These are phyloP conservation scores for Penicillium paneum DNA, from an alignment of 2,329 filamentous ascomycete genomes.

Conservation along the genomic window DNA sequence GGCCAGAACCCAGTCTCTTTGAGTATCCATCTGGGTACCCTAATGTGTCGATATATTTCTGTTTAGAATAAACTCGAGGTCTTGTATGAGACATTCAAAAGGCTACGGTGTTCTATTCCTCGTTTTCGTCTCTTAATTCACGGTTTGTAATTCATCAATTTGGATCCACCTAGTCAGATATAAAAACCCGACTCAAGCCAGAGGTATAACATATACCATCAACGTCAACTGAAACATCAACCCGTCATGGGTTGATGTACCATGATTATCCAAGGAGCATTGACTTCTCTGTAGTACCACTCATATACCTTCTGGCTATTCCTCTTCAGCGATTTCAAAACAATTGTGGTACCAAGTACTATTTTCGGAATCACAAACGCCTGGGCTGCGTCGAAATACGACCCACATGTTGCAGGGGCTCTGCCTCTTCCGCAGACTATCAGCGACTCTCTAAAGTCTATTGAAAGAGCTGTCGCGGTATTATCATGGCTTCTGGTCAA, in stretches of 20 bases:
- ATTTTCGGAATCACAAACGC: conserved; percentile 33
- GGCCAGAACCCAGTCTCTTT: not conserved
- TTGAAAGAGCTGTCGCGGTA: not conserved
- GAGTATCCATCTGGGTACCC: not conserved
- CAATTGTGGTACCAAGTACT: conserved; percentile 28
- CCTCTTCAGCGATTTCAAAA: conserved; percentile 25
- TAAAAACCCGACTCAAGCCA: not conserved
- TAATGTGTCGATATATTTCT: not conserved
- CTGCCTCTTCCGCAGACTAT: not conserved
- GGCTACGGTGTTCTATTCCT: no score
- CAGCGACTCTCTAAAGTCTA: not conserved
- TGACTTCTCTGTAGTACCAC: not conserved
- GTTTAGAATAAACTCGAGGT: not conserved
- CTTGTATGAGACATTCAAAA: not conserved
- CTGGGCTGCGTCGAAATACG: conserved; percentile 17
- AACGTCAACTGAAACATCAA: not conserved
- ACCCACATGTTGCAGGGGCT: conserved; percentile 10
- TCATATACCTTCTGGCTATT: conserved; percentile 23
- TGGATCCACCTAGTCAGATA: not conserved
- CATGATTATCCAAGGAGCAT: not conserved
- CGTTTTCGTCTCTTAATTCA: not conserved
- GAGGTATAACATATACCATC: not conserved
- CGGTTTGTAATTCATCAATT: not conserved
- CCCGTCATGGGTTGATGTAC: not conserved
- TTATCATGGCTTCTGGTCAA: conserved; percentile 25